phyloP scores from a whole-genome alignment of 495 filamentous ascomycete species.

The Hypoxylon perforatum region DNA sequence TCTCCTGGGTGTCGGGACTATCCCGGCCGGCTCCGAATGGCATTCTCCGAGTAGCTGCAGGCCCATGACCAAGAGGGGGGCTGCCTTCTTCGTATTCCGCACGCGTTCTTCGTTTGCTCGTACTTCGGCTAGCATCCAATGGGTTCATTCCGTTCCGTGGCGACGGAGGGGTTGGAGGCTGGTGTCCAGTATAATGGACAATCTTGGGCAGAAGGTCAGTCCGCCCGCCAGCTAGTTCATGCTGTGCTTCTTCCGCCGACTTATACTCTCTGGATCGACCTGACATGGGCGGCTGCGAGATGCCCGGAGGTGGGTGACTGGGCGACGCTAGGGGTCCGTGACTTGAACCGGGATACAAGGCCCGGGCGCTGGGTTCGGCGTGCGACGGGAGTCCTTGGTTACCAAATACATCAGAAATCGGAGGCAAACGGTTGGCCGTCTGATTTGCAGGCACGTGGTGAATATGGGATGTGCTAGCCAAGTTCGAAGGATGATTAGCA shows the following conservation, averaged over 20 bases:
- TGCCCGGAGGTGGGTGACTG: conserved; percentile 60
- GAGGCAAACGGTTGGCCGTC: conserved; percentile 91
- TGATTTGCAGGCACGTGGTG: conserved; percentile 90
- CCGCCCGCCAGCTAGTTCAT: conserved; percentile 86
- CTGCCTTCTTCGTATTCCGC: conserved; percentile 93
- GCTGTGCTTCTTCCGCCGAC: conserved; percentile 94
- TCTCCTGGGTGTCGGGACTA: conserved; percentile 82
- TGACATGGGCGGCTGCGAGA: conserved; percentile 53
- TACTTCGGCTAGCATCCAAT: conserved; percentile 57
- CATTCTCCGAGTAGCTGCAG: conserved; percentile 66
- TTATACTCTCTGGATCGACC: conserved; percentile 86
- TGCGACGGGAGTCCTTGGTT: conserved; percentile 81
- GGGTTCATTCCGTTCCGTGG: conserved; percentile 63
- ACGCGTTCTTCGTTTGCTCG: conserved; percentile 77
- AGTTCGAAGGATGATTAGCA: conserved; percentile 84
- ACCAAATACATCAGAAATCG: conserved; percentile 90
- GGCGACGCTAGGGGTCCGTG: conserved; percentile 86
- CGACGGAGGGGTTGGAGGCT: conserved; percentile 92
- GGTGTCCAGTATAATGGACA: conserved; percentile 91
- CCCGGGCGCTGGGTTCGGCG: conserved; percentile 49
- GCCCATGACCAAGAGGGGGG: conserved; percentile 75
- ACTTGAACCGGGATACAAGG: conserved; percentile 64
- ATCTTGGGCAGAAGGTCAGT: conserved; percentile 92
- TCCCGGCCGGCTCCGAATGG: conserved; percentile 82
- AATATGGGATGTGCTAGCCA: conserved; percentile 89